Base-by-base conservation (phyloP, 352 stramenopile genomes). In the Phytophthora tubulina region DNA sequence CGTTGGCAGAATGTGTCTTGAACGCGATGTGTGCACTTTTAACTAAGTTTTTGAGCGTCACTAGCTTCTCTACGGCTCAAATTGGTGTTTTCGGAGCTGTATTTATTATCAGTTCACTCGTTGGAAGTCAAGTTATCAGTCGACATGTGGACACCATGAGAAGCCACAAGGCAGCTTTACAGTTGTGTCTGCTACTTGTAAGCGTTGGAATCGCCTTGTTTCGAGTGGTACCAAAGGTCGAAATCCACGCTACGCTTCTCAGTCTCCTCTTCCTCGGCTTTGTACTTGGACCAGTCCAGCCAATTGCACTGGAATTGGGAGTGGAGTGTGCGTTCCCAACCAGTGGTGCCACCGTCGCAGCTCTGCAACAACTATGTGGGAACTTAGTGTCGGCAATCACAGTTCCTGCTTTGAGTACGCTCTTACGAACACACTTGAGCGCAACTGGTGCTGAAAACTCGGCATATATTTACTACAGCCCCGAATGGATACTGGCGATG, bases 241-340 rank as follows among this genome's bases (percentile, higher is more conserved):
- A 73, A 2, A 64, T 65, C 3, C 56, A 69, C 17, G 64, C 63
- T 8, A 75, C 79, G 3, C 39, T 82, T 5, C 3, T 76, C 2
- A 90, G 79, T 56, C 61, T 90, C 7, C 53, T 72, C 8, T 78
- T 79, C 38, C 76, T 92, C 9, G 85, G 85, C 10, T 76, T 76
- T 4, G 85, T 87, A 14, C 67, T 92, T 5, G 85, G 85, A 0
- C 85, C 85, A 7, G 51, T 91, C 6, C 85, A 92, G 42, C 85
- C 85, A 2, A 86, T 92, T 39, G 80, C 82, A 10, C 53, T 92
- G 13, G 85, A 92, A 39, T 57, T 92, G 2, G 84, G 84, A 6
- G 85, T 93, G 10, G 85, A 93, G 48, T 93, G 85, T 41, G 79
- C 85, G 9, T 90, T 89, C 48, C 85, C 85, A 5, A 93, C 85